These are phyloP conservation scores for Sphagnum tenellum DNA, from an alignment of 225 moss, liverwort and hornwort genomes.

Conservation along the genomic window DNA sequence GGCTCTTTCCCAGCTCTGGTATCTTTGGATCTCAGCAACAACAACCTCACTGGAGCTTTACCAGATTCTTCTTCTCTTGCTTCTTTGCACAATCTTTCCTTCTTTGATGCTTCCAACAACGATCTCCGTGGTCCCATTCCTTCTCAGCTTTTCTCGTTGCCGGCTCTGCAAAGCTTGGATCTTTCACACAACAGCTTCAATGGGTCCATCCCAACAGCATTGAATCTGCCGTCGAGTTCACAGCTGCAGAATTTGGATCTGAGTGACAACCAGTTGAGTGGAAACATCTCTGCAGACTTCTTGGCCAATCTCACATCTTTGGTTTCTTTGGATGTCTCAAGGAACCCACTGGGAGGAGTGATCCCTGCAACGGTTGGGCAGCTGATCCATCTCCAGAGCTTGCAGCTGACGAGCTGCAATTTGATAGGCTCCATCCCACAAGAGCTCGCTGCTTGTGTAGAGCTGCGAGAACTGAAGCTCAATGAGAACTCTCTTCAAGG, in stretches of 20 bases:
- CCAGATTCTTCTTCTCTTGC: constrained; percentile 18
- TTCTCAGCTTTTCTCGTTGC: constrained; percentile 28
- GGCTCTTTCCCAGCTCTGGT: constrained; percentile 16
- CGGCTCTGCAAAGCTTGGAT: constrained; percentile 23
- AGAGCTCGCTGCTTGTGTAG: constrained; percentile 9
- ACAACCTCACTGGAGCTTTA: constrained; percentile 25
- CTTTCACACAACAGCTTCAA: constrained; percentile 35
- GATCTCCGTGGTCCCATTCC: constrained; percentile 32
- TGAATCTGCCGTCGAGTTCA: constrained; percentile 10
- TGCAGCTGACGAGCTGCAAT: constrained; percentile 10
- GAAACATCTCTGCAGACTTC: constrained; percentile 26
- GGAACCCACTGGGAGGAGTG: constrained; percentile 18
- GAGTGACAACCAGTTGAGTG: constrained; percentile 22
- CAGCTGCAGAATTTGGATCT: constrained; percentile 18
- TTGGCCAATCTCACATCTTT: constrained; percentile 20
- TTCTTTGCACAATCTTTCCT: constrained; percentile 5
- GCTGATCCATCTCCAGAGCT: constrained; percentile 11
- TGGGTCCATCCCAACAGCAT: constrained; percentile 29
- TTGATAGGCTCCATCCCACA: constrained; percentile 16
- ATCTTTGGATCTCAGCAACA: constrained; percentile 19
- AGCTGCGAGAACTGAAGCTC: constrained; percentile 20
- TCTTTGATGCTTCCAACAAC: constrained; percentile 17
- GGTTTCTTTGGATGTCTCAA: constrained; percentile 11
- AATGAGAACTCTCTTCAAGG: constrained; percentile 29
- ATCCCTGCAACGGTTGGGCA: constrained; percentile 25